Conservation (phyloP, 1,284 basidiomycete genomes). For the Ustilago trichophora region DNA sequence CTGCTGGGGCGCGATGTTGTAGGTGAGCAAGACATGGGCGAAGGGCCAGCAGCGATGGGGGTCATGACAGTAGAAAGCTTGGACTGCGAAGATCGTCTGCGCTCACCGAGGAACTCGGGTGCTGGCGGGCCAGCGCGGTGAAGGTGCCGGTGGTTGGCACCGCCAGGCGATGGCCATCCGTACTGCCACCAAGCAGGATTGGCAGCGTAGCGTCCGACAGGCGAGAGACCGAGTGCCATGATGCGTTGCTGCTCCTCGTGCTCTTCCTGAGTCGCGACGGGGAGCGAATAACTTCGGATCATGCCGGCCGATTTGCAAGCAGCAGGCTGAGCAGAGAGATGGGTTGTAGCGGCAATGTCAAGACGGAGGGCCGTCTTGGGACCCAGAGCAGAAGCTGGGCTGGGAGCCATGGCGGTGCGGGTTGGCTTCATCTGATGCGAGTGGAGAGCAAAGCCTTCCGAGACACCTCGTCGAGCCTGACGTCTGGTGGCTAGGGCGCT, state of each 20-base stretch:
- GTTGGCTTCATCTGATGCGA: slow-evolving; percentile 3
- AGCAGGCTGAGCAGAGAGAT: slow-evolving; percentile 5
- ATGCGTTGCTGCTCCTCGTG: slow-evolving; percentile 51
- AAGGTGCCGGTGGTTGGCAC: slow-evolving; percentile 30
- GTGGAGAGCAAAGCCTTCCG: slow-evolving; percentile 21
- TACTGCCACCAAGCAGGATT: slow-evolving; percentile 47
- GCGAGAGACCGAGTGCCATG: slow-evolving; percentile 42
- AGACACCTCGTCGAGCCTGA: slow-evolving; percentile 27
- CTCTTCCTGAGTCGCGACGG: slow-evolving; percentile 57
- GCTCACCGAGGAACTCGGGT: slow-evolving; percentile 14
- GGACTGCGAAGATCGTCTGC: slow-evolving; percentile 19
- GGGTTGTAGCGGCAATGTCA: slow-evolving; percentile 28
- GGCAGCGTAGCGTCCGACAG: slow-evolving; percentile 15
- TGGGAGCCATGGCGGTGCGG: slow-evolving; percentile 1
- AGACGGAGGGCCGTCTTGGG: slow-evolving; percentile 25
- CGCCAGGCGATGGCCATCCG: slow-evolving; percentile 43
- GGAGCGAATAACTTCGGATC: slow-evolving; percentile 57
- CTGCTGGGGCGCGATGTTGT: slow-evolving; percentile 9
- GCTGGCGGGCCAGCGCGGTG: slow-evolving; percentile 5
- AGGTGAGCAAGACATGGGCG: not conserved
- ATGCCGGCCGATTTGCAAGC: slow-evolving; percentile 40
- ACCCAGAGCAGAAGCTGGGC: slow-evolving; percentile 1
- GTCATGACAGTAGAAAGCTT: slow-evolving; percentile 22
- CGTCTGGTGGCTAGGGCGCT: slow-evolving; percentile 28
- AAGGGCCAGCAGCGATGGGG: slow-evolving; percentile 4